Evolutionary conservation across 2,329 filamentous ascomycete genomes (phyloP).

Genomic region (Epichloe aotearoae): DNA sequence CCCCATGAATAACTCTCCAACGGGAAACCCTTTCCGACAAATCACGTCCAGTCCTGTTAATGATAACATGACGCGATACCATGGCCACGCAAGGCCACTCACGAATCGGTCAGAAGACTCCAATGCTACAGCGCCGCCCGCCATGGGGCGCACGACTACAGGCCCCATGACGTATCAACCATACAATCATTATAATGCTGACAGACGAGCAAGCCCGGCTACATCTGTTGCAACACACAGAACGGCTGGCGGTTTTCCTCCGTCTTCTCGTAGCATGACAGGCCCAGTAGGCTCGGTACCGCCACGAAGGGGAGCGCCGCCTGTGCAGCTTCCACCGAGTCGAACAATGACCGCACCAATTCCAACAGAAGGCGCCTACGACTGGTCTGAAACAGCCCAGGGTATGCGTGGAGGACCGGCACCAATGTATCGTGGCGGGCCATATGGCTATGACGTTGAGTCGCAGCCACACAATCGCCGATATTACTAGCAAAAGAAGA

Average conservation of each 20-base stretch:
- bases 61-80: conserved; percentile 17
- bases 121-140: conserved; percentile 12
- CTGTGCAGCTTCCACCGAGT: conserved; percentile 22
- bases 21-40: conserved; percentile 7
- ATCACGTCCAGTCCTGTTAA: conserved; percentile 18
- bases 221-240: conserved; percentile 16
- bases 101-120: conserved; percentile 18
- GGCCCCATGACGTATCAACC: conserved; percentile 5
- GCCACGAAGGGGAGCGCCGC: conserved; percentile 19
- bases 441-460: conserved; percentile 25
- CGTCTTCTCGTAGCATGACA: conserved; percentile 24
- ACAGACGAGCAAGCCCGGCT: conserved; percentile 19
- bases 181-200: conserved; percentile 14
- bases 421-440: conserved; percentile 13
- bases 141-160: conserved; percentile 4
- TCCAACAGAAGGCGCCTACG: neutral
- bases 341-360: conserved; percentile 33
- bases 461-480: conserved; percentile 12
- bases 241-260: conserved; percentile 9
- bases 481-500: neutral
- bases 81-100: conserved; percentile 20
- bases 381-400: conserved; percentile 14
- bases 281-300: conserved; percentile 13
- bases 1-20: conserved; percentile 9
- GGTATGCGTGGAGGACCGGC: conserved; percentile 8